Percentiles rank a stretch among this genome's conserved stretches.
Evolutionary conservation across 176 grass and related monocot species (phyloP).

Genomic region (Microstegium vimineum): DNA sequence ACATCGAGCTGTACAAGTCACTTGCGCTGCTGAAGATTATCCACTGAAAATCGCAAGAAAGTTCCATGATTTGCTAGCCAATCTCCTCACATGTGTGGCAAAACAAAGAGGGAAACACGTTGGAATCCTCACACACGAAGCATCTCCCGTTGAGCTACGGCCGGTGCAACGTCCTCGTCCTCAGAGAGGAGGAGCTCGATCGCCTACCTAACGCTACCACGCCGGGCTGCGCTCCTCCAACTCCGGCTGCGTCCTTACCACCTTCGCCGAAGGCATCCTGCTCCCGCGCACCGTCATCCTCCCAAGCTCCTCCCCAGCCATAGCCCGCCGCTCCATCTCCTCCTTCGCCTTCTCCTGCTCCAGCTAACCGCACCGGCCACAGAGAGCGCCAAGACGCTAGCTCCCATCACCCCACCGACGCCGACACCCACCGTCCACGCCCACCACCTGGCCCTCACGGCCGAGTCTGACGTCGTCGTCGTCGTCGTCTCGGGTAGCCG

Average conservation of each 20-base stretch:
- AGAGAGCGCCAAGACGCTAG: not conserved
- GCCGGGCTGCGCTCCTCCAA: conserved; percentile 19
- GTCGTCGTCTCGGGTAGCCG: not conserved
- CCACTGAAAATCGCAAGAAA: not conserved
- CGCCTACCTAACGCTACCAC: conserved; percentile 11
- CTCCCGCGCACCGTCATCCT: conserved; percentile 39
- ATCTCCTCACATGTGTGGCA: not conserved
- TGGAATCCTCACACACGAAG: no score
- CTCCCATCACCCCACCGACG: conserved; percentile 1
- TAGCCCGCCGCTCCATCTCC: conserved; percentile 35
- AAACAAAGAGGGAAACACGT: not conserved
- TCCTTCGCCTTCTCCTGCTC: conserved; percentile 39
- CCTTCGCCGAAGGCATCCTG: conserved; percentile 45
- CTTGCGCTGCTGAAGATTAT: not conserved
- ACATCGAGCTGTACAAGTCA: not conserved
- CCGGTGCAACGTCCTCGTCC: not conserved
- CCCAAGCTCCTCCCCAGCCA: conserved; percentile 34
- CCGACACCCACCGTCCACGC: not conserved
- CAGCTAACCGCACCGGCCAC: conserved; percentile 33
- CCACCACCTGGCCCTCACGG: conserved; percentile 30
- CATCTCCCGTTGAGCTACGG: not conserved
- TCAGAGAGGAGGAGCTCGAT: not conserved
- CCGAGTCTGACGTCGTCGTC: not conserved
- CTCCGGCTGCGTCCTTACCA: conserved; percentile 38
- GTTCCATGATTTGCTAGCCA: not conserved